phyloP scores from a whole-genome alignment of 306 rosid genomes.

The Rubus idaeus region DNA sequence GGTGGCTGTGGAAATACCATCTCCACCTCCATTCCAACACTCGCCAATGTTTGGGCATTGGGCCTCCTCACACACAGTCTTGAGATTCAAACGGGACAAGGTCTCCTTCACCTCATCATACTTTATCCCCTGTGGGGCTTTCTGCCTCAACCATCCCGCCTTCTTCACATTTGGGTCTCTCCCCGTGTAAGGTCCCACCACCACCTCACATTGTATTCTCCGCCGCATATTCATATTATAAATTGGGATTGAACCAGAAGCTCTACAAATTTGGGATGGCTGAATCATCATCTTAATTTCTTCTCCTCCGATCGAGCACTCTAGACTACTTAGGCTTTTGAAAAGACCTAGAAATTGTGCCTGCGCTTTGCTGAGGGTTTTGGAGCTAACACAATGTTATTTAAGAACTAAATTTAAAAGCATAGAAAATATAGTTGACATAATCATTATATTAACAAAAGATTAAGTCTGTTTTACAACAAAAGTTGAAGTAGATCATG shows the following conservation, averaged over 20 bases:
- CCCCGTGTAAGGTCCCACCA: constrained; percentile 69
- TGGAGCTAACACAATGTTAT: not conserved
- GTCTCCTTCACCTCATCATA: constrained; percentile 58
- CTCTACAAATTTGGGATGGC: not conserved
- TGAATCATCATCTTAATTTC: not conserved
- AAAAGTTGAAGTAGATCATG: too few species aligned
- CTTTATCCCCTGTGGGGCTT: constrained; percentile 74
- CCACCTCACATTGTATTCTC: constrained; percentile 13
- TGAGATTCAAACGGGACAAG: constrained; percentile 68
- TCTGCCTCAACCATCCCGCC: constrained; percentile 85
- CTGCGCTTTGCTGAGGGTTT: too few species aligned
- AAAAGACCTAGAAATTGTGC: too few species aligned
- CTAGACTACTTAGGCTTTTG: not conserved
- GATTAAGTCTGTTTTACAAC: too few species aligned
- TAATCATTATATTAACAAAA: too few species aligned
- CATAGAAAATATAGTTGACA: too few species aligned
- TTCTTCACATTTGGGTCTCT: constrained; percentile 77
- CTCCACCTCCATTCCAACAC: constrained; percentile 99
- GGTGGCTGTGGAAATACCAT: constrained; percentile 92
- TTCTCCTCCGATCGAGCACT: not conserved
- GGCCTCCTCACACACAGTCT: constrained; percentile 93
- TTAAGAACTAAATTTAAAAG: too few species aligned
- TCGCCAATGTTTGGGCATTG: constrained; percentile 98
- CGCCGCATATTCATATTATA: not conserved
- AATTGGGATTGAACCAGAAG: not conserved